Percentiles rank a stretch among this genome's conserved stretches.
Conservation (phyloP, 306 rosid species). For the Erythrophleum fordii region DNA sequence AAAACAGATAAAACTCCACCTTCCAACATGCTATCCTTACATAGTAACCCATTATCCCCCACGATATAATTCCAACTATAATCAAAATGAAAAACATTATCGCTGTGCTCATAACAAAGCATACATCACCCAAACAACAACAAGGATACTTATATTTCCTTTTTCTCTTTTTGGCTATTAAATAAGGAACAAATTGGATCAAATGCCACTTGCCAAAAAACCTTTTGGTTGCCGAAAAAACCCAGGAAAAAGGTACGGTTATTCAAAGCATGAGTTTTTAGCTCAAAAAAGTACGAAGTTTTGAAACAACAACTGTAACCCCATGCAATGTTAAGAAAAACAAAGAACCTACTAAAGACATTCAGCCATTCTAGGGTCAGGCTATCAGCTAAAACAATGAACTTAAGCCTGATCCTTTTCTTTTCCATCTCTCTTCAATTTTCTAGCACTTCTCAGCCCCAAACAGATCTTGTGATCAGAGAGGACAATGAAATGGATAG, state of each 20-base stretch:
- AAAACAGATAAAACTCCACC: slow-evolving; percentile 26
- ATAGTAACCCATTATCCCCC: not conserved
- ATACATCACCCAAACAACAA: slow-evolving; percentile 34
- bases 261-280: slow-evolving; percentile 39
- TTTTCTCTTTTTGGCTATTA: not conserved
- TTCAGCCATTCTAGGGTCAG: slow-evolving; percentile 1
- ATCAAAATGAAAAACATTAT: slow-evolving; percentile 15
- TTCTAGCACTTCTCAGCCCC: slow-evolving; percentile 36
- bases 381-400: slow-evolving; percentile 28
- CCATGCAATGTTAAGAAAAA: slow-evolving; percentile 26
- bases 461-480: slow-evolving; percentile 31
- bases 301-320: slow-evolving; percentile 7
- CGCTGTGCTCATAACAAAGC: slow-evolving; percentile 36
- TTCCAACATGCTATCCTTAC: slow-evolving; percentile 20
- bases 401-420: slow-evolving; percentile 5
- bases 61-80: not conserved
- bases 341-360: slow-evolving; percentile 2
- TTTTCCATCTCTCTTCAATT: slow-evolving; percentile 13
- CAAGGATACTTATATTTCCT: not conserved
- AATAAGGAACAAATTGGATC: not conserved
- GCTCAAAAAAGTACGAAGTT: not conserved
- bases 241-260: not conserved
- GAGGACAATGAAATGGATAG: not conserved
- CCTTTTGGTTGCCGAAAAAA: slow-evolving; percentile 4
- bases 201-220: slow-evolving; percentile 27